Evolutionary conservation across 2,329 filamentous ascomycete genomes (phyloP), one percentile per base, ranked within the genome.

Genomic region (Pseudogymnoascus sp.): DNA sequence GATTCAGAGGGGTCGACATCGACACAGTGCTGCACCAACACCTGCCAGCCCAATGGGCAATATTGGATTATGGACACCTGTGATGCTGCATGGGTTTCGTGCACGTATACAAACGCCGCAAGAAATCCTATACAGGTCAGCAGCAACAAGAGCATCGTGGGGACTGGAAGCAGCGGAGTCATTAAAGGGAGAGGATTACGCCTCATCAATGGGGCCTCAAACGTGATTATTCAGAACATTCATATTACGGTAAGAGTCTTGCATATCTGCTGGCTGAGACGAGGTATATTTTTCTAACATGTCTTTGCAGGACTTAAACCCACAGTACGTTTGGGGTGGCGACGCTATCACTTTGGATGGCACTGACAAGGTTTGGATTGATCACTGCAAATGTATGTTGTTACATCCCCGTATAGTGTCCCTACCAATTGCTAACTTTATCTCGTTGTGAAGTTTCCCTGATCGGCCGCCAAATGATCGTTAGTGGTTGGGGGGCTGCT

Each of bases 401-500:
- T 11, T 58, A 20, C 11, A 20, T 41, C 12, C 8, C 16, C 8
- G 11, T 20, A 12, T 20, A 12, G 8, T 5, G 1, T 11, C 57
- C 20, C 20, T 16, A 14, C 18, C 16, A 3, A 12, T 62, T 69
- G 38, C 38, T 41, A 41, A 41, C 8, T 9, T 6, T 20, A 2
- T 41, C 3, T 16, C 2, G 37, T 3, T n/a, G n/a, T 20, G 18
- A 41, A 41, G 38, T 72, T 64, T 77, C 75, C 2, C 70, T 75
- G 18, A 74, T 79, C 57, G 77, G 76, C 6, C 75, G 78, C 60
- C 77, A 78, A 70, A 74, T 77, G 66, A 69, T 78, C 57, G 73
- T 75, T 61, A 69, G 70, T 2, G 74, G 74, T 7, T 70, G 71
- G 47, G 65, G 65, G 28, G 63, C 69, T 4, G 72, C 70, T 28